Conservation (phyloP, 768 basidiomycete species). For the Butyriboletus loyo region DNA sequence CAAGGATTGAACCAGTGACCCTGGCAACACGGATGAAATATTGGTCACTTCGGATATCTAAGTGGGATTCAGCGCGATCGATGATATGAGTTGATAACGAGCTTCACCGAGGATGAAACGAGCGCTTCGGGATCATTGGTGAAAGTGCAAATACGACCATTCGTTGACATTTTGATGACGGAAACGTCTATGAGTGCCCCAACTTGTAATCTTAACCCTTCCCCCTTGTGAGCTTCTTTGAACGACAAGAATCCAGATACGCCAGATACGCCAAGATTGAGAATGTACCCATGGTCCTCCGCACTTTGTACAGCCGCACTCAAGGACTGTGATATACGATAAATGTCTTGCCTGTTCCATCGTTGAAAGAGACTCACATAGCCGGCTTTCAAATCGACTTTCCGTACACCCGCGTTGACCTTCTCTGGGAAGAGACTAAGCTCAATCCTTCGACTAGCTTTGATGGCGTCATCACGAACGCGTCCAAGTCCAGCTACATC, state of each 20-base stretch:
- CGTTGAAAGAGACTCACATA: slow-evolving; percentile 53
- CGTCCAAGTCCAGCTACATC: slow-evolving; percentile 56
- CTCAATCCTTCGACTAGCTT: slow-evolving; percentile 76
- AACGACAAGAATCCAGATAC: slow-evolving; percentile 83
- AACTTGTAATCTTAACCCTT: slow-evolving; percentile 41
- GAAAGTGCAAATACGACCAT: slow-evolving; percentile 78
- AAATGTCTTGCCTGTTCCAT: slow-evolving; percentile 2
- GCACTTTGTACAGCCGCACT: slow-evolving; percentile 75
- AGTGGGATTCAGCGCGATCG: not conserved
- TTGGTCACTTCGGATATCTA: slow-evolving; percentile 77
- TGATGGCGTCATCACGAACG: slow-evolving; percentile 63
- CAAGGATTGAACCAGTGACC: slow-evolving; percentile 74
- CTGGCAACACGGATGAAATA: slow-evolving; percentile 82
- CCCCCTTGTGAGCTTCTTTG: slow-evolving; percentile 55
- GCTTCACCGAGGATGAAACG: slow-evolving; percentile 53
- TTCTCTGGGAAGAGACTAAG: slow-evolving; percentile 78
- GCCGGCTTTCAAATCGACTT: slow-evolving; percentile 70
- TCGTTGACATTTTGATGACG: slow-evolving; percentile 67
- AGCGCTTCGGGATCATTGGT: slow-evolving; percentile 49
- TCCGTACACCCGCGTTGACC: slow-evolving; percentile 79
- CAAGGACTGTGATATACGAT: slow-evolving; percentile 50
- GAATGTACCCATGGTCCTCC: slow-evolving; percentile 93
- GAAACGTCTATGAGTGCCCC: slow-evolving; percentile 68
- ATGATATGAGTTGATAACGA: not conserved
- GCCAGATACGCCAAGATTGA: slow-evolving; percentile 80